Percentiles rank a stretch among this genome's conserved stretches.
Conservation (phyloP, 192 early-diverging fungal genomes). For the Umbelopsis sp. region DNA sequence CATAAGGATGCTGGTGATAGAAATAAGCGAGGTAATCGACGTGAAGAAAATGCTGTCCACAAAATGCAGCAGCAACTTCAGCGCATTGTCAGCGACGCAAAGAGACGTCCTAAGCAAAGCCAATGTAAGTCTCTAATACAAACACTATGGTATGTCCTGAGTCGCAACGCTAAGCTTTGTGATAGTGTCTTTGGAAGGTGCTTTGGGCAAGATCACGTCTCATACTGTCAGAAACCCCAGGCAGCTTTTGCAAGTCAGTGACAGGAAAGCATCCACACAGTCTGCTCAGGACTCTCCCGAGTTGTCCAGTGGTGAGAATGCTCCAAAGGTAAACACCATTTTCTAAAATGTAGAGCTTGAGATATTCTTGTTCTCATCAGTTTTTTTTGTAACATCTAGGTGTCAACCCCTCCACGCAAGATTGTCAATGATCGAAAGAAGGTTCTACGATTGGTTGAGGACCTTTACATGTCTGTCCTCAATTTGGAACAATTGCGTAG, state of each 20-base stretch:
- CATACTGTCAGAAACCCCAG: constrained; percentile 89
- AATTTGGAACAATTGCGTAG: constrained; percentile 84
- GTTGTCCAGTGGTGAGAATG: neutral
- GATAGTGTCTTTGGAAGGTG: constrained; percentile 87
- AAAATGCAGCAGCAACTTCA: constrained; percentile 96
- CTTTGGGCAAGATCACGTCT: constrained; percentile 91
- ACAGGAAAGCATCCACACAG: constrained; percentile 38
- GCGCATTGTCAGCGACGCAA: constrained; percentile 92
- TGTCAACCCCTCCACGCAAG: constrained; percentile 47
- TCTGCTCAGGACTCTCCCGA: constrained; percentile 35
- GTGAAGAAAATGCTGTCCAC: constrained; percentile 60
- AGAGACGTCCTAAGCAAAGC: constrained; percentile 83
- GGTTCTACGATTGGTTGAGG: constrained; percentile 74
- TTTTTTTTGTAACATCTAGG: neutral
- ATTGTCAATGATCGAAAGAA: constrained; percentile 57
- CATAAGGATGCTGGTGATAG: constrained; percentile 37
- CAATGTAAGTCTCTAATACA: constrained; percentile 52
- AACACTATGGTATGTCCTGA: neutral
- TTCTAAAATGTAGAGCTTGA: neutral
- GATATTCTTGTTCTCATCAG: no score
- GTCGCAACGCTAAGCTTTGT: neutral
- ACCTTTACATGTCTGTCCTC: constrained; percentile 76
- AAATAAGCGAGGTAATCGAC: constrained; percentile 41
- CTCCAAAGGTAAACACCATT: neutral
- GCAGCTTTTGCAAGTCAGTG: constrained; percentile 74